Conservation (phyloP, 2,329 filamentous ascomycete species). For the Ustulina deusta region DNA sequence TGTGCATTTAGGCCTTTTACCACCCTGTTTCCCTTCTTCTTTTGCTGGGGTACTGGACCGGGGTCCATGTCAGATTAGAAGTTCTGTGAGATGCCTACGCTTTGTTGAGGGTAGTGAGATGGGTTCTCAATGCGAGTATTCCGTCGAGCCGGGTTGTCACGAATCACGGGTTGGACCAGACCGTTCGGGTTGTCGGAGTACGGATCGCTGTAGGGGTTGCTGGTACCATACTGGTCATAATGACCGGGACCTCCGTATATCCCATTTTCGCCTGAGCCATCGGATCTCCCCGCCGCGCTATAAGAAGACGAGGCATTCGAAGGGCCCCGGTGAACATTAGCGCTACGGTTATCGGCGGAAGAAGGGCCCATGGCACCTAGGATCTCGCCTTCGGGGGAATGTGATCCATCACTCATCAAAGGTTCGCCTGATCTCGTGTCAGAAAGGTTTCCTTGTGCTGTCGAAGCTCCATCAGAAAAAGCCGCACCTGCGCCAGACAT, state of each 20-base stretch:
- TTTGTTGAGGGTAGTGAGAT: conserved; percentile 89
- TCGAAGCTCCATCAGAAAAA: conserved; percentile 80
- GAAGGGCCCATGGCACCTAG: conserved; percentile 84
- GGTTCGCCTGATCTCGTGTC: conserved; percentile 78
- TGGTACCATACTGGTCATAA: conserved; percentile 70
- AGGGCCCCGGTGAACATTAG: conserved; percentile 85
- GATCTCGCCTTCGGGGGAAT: conserved; percentile 80
- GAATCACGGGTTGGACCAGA: conserved; percentile 80
- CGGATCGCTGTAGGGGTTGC: conserved; percentile 69
- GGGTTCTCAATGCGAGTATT: conserved; percentile 96
- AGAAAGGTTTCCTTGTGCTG: conserved; percentile 72
- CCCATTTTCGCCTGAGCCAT: conserved; percentile 68
- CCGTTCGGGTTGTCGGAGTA: conserved; percentile 62
- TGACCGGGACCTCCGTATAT: conserved; percentile 64
- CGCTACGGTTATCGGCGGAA: conserved; percentile 71
- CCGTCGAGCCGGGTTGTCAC: conserved; percentile 89
- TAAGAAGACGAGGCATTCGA: conserved; percentile 98
- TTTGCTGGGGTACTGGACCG: neutral
- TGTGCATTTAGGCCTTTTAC: conserved; percentile 20
- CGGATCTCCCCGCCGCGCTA: conserved; percentile 82
- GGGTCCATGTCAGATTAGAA: conserved; percentile 68
- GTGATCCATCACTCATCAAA: conserved; percentile 64
- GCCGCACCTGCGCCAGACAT: conserved; percentile 75
- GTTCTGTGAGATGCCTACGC: conserved; percentile 95
- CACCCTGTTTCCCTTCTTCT: neutral